A percentile compares a stretch with the other conserved stretches of the same genome.
Conservation (phyloP, 1,284 basidiomycete species). For the Lignosus rhinocerotis region DNA sequence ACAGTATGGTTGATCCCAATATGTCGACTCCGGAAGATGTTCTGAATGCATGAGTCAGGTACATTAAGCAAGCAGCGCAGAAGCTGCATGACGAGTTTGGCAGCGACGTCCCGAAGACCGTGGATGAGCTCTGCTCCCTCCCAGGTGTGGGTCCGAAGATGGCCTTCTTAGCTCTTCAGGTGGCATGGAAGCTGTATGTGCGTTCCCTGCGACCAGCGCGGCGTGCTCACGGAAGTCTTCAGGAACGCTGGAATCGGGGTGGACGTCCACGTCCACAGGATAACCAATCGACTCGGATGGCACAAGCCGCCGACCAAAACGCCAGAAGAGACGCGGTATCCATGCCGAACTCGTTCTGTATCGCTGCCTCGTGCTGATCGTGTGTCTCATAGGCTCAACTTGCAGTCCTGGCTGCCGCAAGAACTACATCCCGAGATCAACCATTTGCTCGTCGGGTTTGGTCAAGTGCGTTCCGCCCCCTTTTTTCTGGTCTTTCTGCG, state of each 20-base stretch:
- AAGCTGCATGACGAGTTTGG: slow-evolving; percentile 70
- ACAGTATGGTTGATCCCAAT: slow-evolving; percentile 42
- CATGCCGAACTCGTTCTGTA: not conserved
- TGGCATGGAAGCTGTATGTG: slow-evolving; percentile 80
- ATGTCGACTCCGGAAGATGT: not conserved
- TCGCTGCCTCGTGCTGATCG: not conserved
- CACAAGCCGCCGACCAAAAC: slow-evolving; percentile 81
- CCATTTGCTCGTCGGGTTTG: slow-evolving; percentile 88
- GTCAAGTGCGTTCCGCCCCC: slow-evolving; percentile 60
- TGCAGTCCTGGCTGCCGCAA: slow-evolving; percentile 89
- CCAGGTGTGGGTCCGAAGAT: slow-evolving; percentile 93
- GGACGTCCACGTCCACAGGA: slow-evolving; percentile 94
- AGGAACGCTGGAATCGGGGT: slow-evolving; percentile 96
- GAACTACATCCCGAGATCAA: slow-evolving; percentile 84
- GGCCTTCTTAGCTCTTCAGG: slow-evolving; percentile 84
- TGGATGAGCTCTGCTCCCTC: slow-evolving; percentile 82
- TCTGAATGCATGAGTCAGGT: slow-evolving; percentile 40
- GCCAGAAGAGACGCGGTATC: slow-evolving; percentile 84
- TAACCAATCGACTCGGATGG: slow-evolving; percentile 93
- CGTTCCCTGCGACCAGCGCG: not conserved
- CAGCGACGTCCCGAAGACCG: slow-evolving; percentile 83
- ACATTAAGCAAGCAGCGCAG: slow-evolving; percentile 74
- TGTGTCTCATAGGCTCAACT: slow-evolving; percentile 59
- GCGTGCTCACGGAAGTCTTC: not conserved
- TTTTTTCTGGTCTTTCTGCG: not conserved